Evolutionary conservation across 2,329 filamentous ascomycete species (phyloP).

Genomic region (Cadophora malorum): DNA sequence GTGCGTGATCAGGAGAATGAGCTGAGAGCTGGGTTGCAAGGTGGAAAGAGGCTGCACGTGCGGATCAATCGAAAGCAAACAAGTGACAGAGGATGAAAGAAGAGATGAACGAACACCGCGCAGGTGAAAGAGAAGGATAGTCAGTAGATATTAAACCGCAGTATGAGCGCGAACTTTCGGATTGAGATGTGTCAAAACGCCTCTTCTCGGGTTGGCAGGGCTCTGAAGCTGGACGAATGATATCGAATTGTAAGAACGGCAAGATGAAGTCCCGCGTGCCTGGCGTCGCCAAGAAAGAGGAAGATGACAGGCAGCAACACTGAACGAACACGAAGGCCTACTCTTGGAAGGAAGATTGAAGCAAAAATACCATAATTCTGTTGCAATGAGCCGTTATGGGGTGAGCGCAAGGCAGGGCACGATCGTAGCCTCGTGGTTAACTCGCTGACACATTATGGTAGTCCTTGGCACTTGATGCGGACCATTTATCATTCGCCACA

Average conservation of each 20-base stretch:
- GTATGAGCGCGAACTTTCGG: neutral
- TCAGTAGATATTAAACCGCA: neutral
- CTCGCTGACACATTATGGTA: neutral
- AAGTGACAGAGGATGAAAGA: neutral
- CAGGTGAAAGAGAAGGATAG: neutral
- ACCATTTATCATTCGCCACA: neutral
- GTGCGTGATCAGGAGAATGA: neutral
- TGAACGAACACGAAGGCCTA: slow-evolving; percentile 1
- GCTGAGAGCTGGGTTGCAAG: neutral
- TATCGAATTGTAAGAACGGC: slow-evolving; percentile 13
- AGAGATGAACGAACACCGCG: neutral
- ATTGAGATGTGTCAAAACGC: slow-evolving; percentile 13
- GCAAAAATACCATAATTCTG: too few species aligned
- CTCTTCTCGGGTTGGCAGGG: neutral
- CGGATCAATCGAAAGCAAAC: neutral
- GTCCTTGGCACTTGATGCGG: neutral
- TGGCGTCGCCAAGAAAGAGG: slow-evolving; percentile 7
- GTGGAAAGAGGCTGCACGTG: neutral
- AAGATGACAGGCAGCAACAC: slow-evolving; percentile 11
- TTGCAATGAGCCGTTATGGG: neutral
- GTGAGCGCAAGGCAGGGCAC: neutral
- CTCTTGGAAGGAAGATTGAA: neutral
- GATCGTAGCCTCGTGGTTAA: neutral
- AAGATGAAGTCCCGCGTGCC: neutral
- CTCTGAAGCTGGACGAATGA: neutral